Conservation (phyloP, 345 rosid genomes). For the Psidium friedrichsthalianum region DNA sequence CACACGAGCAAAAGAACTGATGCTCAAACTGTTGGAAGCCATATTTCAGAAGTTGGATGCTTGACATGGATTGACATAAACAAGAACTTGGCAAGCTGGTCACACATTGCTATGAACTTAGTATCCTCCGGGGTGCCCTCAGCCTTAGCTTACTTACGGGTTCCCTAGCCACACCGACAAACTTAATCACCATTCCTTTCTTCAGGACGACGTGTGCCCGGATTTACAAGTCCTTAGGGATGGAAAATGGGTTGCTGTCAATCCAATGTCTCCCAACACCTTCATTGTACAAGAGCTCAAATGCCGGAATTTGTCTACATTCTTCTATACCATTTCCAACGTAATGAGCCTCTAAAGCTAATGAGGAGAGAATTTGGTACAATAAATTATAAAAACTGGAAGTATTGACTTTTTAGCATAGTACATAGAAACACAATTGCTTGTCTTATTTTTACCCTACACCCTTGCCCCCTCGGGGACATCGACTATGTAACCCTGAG, state of each 20-base stretch:
- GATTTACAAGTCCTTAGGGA: conserved; percentile 48
- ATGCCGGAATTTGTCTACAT: conserved; percentile 31
- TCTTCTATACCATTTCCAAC: not conserved
- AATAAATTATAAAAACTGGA: not conserved
- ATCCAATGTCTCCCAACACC: conserved; percentile 56
- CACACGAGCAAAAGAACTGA: conserved; percentile 30
- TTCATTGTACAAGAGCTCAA: conserved; percentile 62
- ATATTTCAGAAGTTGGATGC: conserved; percentile 78
- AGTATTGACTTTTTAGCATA: not conserved
- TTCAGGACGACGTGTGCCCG: conserved; percentile 71
- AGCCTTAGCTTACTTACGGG: conserved; percentile 69
- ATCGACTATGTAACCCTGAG: too few relatives aligned
- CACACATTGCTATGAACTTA: conserved; percentile 91
- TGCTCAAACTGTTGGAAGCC: conserved; percentile 41
- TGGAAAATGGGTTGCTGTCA: conserved; percentile 57
- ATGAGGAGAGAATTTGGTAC: not conserved
- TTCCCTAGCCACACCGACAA: conserved; percentile 68
- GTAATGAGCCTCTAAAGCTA: not conserved
- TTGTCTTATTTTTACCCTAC: too few relatives aligned
- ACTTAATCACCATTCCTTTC: conserved; percentile 55
- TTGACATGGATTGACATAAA: conserved; percentile 33
- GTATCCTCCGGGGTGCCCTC: conserved; percentile 76
- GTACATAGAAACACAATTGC: too few relatives aligned
- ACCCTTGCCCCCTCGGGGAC: too few relatives aligned
- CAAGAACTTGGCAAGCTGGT: conserved; percentile 30